Percentiles rank a stretch among this genome's conserved stretches.
Evolutionary conservation across 2,329 filamentous ascomycete genomes (phyloP).

Genomic region (Sporothrix sp.): DNA sequence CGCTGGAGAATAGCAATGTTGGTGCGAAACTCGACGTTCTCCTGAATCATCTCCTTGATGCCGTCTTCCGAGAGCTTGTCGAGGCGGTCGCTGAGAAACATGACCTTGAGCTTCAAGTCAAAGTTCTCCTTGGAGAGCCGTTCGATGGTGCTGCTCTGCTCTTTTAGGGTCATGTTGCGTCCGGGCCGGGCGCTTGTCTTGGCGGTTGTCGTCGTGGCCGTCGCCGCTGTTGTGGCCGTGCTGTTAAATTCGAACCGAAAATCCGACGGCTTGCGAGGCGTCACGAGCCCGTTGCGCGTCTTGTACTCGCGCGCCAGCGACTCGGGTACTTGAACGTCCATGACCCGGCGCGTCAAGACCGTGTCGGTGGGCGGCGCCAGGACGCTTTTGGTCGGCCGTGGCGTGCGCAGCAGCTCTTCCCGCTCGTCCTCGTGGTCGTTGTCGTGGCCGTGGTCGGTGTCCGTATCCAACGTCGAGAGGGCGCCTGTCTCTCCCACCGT

Average conservation of each 20-base stretch:
- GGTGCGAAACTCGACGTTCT: constrained; percentile 92
- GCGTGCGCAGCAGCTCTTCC: constrained; percentile 55
- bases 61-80: constrained; percentile 92
- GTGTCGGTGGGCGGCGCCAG: constrained; percentile 68
- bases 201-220: constrained; percentile 27
- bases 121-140: constrained; percentile 96
- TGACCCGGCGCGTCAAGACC: constrained; percentile 76
- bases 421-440: constrained; percentile 24
- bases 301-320: constrained; percentile 80
- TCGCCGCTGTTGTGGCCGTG: constrained; percentile 30
- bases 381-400: constrained; percentile 43
- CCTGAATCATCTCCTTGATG: constrained; percentile 94
- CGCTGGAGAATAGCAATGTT: constrained; percentile 80
- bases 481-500: constrained; percentile 45
- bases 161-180: constrained; percentile 78
- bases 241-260: constrained; percentile 22
- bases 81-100: constrained; percentile 88
- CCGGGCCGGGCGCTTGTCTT: constrained; percentile 41
- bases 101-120: constrained; percentile 92
- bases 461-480: constrained; percentile 39
- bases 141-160: constrained; percentile 96
- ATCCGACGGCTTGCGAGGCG: constrained; percentile 43
- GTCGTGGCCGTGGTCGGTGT: constrained; percentile 40
- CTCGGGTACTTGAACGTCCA: constrained; percentile 83
- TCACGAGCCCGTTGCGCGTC: constrained; percentile 58